Evolutionary conservation across 495 filamentous ascomycete species (phyloP).

Genomic region (Aspergillus heteromorphus): DNA sequence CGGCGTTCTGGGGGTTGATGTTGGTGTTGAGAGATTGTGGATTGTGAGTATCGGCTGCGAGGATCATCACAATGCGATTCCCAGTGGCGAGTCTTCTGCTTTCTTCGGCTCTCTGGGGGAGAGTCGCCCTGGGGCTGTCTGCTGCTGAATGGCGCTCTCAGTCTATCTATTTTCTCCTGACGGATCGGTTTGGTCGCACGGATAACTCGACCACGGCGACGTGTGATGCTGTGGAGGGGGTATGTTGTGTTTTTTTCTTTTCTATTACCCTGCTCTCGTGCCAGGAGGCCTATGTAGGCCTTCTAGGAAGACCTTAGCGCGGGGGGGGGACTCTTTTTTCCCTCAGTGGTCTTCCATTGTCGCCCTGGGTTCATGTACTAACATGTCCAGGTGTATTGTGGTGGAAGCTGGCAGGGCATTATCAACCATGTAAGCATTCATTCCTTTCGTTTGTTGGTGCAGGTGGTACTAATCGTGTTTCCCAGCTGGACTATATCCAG

Average conservation of each 20-base stretch:
- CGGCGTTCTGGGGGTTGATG: too few relatives aligned
- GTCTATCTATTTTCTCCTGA: conserved; percentile 69
- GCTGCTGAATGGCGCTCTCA: conserved; percentile 54
- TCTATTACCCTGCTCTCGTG: too few relatives aligned
- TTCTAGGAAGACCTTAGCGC: too few relatives aligned
- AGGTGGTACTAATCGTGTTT: not conserved
- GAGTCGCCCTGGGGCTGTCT: not conserved
- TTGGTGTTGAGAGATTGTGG: too few relatives aligned
- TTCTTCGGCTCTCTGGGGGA: not conserved
- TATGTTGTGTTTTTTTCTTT: conserved; percentile 3
- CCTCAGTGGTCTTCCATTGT: too few relatives aligned
- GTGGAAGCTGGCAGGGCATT: conserved; percentile 68
- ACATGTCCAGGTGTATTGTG: conserved; percentile 53
- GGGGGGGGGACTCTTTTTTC: too few relatives aligned
- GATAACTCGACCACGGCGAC: conserved; percentile 55
- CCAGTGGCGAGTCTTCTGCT: not conserved
- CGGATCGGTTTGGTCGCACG: conserved; percentile 66
- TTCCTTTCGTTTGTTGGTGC: not conserved
- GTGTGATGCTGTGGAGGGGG: conserved; percentile 40
- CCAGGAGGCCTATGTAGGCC: too few relatives aligned
- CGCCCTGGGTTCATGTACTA: not conserved
- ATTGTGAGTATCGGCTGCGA: too few relatives aligned
- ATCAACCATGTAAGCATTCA: conserved; percentile 57
- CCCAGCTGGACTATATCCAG: conserved; percentile 54
- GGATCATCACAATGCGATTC: not conserved